phyloP scores from a whole-genome alignment of 2,329 filamentous ascomycete species.

The Dothideomycetes sp. region DNA sequence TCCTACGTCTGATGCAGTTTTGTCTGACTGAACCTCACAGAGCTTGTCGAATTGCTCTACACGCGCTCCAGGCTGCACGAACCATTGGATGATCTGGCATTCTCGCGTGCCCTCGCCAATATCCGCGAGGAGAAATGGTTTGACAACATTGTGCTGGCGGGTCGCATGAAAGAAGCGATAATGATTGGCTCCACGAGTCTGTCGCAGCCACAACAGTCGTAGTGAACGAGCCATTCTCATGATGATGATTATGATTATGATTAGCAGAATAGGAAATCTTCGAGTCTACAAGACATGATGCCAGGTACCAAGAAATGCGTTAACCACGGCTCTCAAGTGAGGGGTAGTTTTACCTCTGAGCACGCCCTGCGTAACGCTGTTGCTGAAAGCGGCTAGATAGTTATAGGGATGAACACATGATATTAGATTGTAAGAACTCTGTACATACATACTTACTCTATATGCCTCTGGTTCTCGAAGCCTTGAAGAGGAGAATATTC shows the following conservation, averaged over 20 bases:
- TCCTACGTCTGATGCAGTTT: slow-evolving; percentile 58
- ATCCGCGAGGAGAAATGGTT: slow-evolving; percentile 74
- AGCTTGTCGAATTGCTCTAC: slow-evolving; percentile 97
- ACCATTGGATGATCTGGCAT: slow-evolving; percentile 99
- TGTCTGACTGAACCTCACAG: slow-evolving; percentile 97
- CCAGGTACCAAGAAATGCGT: slow-evolving; percentile 3
- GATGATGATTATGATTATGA: not conserved
- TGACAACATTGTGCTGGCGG: slow-evolving; percentile 43
- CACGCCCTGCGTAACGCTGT: not conserved
- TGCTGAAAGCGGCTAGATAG: too few relatives aligned
- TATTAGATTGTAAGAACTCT: too few relatives aligned
- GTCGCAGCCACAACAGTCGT: not conserved
- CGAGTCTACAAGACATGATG: slow-evolving; percentile 3
- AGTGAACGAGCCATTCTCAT: slow-evolving; percentile 2
- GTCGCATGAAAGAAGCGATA: slow-evolving; percentile 22
- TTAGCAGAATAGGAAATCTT: not conserved
- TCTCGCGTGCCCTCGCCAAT: slow-evolving; percentile 94
- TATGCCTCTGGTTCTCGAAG: too few relatives aligned
- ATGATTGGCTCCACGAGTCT: not conserved
- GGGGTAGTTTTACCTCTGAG: slow-evolving; percentile 1
- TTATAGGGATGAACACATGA: too few relatives aligned
- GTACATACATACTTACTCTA: too few relatives aligned
- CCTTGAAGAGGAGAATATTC: too few relatives aligned
- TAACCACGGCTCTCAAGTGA: slow-evolving; percentile 7
- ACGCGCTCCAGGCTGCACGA: slow-evolving; percentile 87